Evolutionary conservation across 2,329 filamentous ascomycete species (phyloP), one percentile per base, ranked within the genome.

Genomic region (Sporothrix dimorphospora): DNA sequence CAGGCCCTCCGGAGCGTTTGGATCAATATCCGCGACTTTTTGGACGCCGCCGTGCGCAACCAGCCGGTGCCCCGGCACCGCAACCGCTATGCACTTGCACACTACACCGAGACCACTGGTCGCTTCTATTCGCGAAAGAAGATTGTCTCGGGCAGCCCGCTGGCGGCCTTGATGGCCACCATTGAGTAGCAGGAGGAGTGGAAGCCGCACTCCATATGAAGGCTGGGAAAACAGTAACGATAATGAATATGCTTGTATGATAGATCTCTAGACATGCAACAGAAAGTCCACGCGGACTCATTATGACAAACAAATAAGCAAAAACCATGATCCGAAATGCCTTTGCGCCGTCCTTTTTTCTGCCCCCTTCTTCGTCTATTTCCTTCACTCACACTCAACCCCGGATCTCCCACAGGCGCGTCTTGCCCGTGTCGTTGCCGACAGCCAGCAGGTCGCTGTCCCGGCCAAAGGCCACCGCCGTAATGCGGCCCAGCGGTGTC

Each of bases 331-430:
- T 30, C 49, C 67, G 4, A 45, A 45, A 40, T 5, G 11, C 47
- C 47, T n/a, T 45, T 42, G 8, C 68, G 53, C 68, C 55, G 30
- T 30, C 19, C 21, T 57, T 47, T 67, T 71, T 24, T 30, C n/a
- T 57, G n/a, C n/a, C n/a, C n/a, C n/a, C 24, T 57, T 45, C 27
- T 21, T 38, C 19, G 2, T 34, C 24, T 14, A 1, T 8, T 16
- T 55, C 45, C 21, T 19, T 19, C 61, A 24, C 40, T 47, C 38
- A 8, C 47, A 2, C 27, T 81, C 87, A 93, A 75, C 83, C 87
- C 78, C 91, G 85, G 76, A 97, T 93, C 83, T 98, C 94, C 94
- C 95, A 99, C 79, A 98, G 81, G 74, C 93, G 88, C 74, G 98
- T 92, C 83, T 94, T 94, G 14, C 96, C 96, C 73, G 87, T 85